Evolutionary conservation across 78 protist genomes (phyloP), one percentile per base, ranked within the genome.

Genomic region (Monosiga brevicollis): DNA sequence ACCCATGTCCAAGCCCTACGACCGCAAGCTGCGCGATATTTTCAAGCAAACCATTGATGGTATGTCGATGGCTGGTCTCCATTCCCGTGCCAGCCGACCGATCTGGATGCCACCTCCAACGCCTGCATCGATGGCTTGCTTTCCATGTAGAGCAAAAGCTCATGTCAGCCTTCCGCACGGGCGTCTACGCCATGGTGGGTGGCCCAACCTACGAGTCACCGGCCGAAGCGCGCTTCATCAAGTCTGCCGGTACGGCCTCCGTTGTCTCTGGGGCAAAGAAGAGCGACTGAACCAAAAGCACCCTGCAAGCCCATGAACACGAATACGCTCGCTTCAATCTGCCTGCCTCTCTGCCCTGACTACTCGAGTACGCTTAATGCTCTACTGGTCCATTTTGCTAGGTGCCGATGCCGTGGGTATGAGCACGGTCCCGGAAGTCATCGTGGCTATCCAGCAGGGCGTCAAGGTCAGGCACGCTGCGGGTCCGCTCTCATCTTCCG

Each of bases 391-490:
- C 35, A 70, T 70, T 32, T 49, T 6, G 29, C 70, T 76, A 0
- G 88, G 88, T 38, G 85, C 79, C 38, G 90, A 87, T 40, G 73
- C 80, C 34, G 90, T 87, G 20, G 90, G 90, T 77, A 87, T 87
- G 90, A 35, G 71, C 42, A 83, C 86, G 25, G 90, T 74, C 37
- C 84, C 90, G 37, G 90, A 87, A 78, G 90, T 78, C 70, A 77
- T 87, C 41, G 86, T 80, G 36, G 90, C 90, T 34, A 35, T 10
- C 43, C 90, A 87, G 75, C 34, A 36, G 55, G 86, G 86, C 32
- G 10, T 87, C 77, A 1, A 34, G 22, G 85, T 81, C 37, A 49
- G 62, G 29, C 6, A 41, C 73, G 36, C n/a, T n/a, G 80, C 71
- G 0, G 71, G 71, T 20, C 20, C 80, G 36, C 80, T 83, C 36